These are phyloP conservation scores for Rhizopogon vesiculosus DNA, from an alignment of 768 basidiomycete species.

Conservation along the genomic window DNA sequence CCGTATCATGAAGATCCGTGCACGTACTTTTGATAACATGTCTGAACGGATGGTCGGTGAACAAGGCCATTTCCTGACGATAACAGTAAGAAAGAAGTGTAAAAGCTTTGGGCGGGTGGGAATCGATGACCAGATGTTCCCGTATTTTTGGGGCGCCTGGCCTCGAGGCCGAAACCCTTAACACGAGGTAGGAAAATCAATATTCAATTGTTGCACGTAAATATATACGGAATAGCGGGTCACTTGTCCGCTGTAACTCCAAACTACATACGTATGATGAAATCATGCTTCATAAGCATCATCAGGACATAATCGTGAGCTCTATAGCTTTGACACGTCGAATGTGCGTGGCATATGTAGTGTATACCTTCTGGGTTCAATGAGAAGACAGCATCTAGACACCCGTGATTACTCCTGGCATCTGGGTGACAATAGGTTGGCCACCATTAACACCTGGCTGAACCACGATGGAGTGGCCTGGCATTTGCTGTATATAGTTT, in stretches of 20 bases:
- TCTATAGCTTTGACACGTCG: background rate
- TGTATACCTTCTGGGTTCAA: background rate
- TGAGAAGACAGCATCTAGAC: conserved; percentile 5
- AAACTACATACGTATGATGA: background rate
- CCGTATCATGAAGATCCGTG: background rate
- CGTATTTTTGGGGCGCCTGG: conserved; percentile 12
- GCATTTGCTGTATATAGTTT: conserved; percentile 42
- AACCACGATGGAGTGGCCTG: conserved; percentile 63
- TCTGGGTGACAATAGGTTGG: conserved; percentile 56
- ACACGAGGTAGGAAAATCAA: conserved; percentile 22
- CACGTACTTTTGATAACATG: conserved; percentile 26
- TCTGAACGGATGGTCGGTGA: conserved; percentile 28
- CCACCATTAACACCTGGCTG: conserved; percentile 61
- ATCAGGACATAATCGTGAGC: background rate
- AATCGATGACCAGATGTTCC: conserved; percentile 8
- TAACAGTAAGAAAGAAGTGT: conserved; percentile 11
- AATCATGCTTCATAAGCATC: background rate
- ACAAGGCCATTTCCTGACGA: conserved; percentile 22
- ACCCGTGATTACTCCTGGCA: conserved; percentile 34
- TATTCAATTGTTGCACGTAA: conserved; percentile 10
- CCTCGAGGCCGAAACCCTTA: conserved; percentile 12
- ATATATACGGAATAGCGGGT: background rate
- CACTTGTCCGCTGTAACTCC: background rate
- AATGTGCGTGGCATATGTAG: background rate
- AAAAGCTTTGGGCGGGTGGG: conserved; percentile 22